A percentile compares a stretch with the other conserved stretches of the same genome.
These are phyloP conservation scores for Penicillium thymicola DNA, from an alignment of 2,329 filamentous ascomycete species.

Conservation along the genomic window DNA sequence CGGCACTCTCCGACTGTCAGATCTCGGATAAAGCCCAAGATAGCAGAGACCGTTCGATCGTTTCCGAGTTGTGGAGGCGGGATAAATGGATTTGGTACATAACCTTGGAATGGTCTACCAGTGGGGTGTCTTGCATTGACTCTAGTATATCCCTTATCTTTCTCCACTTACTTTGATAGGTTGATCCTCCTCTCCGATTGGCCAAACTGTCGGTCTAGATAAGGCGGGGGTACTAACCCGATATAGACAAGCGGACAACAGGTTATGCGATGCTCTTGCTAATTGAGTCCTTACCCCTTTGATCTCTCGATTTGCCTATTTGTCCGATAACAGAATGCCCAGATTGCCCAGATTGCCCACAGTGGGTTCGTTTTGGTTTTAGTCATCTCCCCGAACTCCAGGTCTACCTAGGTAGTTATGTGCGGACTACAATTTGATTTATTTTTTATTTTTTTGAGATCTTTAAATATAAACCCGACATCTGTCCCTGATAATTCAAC, in stretches of 20 bases:
- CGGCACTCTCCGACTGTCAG: constrained; percentile 6
- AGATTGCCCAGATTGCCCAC: background rate
- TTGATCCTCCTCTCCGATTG: background rate
- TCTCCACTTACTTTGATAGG: constrained; percentile 4
- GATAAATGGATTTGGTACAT: background rate
- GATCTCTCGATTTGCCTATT: background rate
- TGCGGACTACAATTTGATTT: background rate
- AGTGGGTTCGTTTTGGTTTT: background rate
- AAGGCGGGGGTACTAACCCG: background rate
- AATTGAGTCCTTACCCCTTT: background rate
- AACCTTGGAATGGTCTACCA: background rate
- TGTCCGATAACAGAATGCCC: background rate
- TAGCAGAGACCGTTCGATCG: background rate
- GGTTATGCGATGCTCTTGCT: constrained; percentile 20
- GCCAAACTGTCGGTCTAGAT: background rate
- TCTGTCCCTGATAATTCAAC: background rate
- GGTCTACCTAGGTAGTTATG: no score
- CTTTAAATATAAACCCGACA: background rate
- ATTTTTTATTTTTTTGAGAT: background rate
- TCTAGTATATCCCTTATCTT: constrained; percentile 6
- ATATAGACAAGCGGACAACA: background rate
- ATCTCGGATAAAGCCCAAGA: constrained; percentile 6
- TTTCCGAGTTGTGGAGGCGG: background rate
- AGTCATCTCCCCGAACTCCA: constrained; percentile 2
- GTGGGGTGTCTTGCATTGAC: background rate